Percentiles rank a stretch among this genome's conserved stretches.
Conservation (phyloP, 495 filamentous ascomycete genomes). For the Cladorrhinum samala region DNA sequence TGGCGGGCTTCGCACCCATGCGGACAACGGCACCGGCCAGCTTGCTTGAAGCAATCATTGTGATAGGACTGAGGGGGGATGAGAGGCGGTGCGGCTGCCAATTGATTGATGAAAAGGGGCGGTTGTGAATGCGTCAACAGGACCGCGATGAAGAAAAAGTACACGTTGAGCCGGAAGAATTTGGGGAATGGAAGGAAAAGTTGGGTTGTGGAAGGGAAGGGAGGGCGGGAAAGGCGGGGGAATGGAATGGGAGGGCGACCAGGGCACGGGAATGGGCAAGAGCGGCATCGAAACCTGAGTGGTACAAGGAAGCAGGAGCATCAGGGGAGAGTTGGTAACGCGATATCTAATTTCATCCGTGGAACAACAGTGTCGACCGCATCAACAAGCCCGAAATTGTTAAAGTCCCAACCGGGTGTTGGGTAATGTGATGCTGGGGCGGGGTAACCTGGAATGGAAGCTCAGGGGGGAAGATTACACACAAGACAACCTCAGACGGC, state of each 20-base stretch:
- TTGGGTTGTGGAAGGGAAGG: not conserved
- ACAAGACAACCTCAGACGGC: not conserved
- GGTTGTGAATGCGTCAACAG: constrained; percentile 1
- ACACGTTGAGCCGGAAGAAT: constrained; percentile 4
- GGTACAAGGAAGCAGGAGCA: not conserved
- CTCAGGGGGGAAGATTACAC: not conserved
- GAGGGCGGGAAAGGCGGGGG: not conserved
- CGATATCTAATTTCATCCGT: not conserved
- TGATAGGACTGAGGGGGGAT: not conserved
- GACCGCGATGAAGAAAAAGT: constrained; percentile 2
- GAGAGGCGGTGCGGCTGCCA: constrained; percentile 1
- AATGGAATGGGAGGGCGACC: not conserved
- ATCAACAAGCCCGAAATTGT: not conserved
- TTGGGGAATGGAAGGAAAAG: constrained; percentile 1
- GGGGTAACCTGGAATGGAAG: not conserved
- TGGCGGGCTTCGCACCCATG: constrained; percentile 17
- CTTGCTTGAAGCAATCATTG: constrained; percentile 22
- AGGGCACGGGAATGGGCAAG: not conserved
- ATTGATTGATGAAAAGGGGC: constrained; percentile 6
- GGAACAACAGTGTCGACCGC: not conserved
- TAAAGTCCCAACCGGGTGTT: not conserved
- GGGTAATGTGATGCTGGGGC: not conserved
- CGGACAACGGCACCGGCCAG: constrained; percentile 18
- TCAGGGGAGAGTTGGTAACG: not conserved
- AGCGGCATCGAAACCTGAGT: not conserved